Evolutionary conservation across 176 grass and related monocot genomes (phyloP).

Genomic region (Rhynchospora pubera): DNA sequence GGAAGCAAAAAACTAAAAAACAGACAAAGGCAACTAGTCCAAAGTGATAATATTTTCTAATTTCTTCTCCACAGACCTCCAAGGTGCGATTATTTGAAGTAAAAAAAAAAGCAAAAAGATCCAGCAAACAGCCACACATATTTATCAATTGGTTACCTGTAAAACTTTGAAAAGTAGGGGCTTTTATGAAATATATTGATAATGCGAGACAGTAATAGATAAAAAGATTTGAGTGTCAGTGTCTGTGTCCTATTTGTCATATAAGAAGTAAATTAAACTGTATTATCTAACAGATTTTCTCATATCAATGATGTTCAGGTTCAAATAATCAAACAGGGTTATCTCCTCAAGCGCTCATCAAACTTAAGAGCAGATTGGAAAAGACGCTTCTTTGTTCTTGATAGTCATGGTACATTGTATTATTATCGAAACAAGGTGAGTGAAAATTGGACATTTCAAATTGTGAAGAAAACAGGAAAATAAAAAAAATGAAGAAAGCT

Average conservation of each 20-base stretch:
- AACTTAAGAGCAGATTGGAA: slow-evolving; percentile 97
- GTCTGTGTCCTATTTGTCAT: background rate
- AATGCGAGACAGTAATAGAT: background rate
- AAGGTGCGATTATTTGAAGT: background rate
- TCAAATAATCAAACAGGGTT: slow-evolving; percentile 95
- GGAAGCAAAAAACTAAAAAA: too few species aligned
- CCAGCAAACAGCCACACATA: background rate
- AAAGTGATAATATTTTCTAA: background rate
- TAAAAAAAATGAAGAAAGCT: background rate
- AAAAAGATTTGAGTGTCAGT: background rate
- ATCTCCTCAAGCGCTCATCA: slow-evolving; percentile 91
- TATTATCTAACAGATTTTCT: background rate
- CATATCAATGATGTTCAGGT: slow-evolving; percentile 41
- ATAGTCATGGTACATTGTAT: slow-evolving; percentile 97
- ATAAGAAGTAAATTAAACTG: background rate
- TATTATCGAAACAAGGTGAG: slow-evolving; percentile 74
- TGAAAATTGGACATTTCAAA: background rate
- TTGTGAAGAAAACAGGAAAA: background rate
- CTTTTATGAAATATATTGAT: background rate
- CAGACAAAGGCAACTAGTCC: too few species aligned
- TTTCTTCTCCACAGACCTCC: background rate
- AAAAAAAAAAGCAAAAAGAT: background rate
- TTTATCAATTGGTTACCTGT: background rate
- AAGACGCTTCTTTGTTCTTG: slow-evolving; percentile 98
- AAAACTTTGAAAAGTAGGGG: background rate